Conservation (phyloP, 169 alveolate genomes). For the Pseudocohnilembus persalinus region DNA sequence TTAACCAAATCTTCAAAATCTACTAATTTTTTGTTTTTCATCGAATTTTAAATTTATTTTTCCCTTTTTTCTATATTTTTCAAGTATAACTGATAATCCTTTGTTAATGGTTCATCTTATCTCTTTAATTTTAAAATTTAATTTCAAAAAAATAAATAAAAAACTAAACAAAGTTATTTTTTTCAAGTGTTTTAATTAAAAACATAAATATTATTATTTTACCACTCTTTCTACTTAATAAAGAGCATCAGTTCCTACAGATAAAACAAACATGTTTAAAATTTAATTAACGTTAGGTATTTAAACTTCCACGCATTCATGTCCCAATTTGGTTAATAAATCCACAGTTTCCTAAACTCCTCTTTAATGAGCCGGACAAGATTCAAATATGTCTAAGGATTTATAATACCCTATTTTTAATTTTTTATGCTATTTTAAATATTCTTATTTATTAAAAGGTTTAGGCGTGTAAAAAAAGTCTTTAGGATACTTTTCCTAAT, state of each 20-base stretch:
- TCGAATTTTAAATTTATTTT: not conserved
- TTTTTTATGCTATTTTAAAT: conserved; percentile 23
- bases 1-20: not conserved
- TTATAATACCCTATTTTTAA: conserved; percentile 51
- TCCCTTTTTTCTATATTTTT: not conserved
- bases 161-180: not conserved
- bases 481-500: not conserved
- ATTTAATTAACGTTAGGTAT: conserved; percentile 5
- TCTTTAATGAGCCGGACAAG: conserved; percentile 26
- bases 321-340: conserved; percentile 27
- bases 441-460: not conserved
- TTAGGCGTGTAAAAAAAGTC: not conserved
- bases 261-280: not conserved
- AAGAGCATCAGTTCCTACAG: conserved; percentile 7
- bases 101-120: not conserved
- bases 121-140: not conserved
- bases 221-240: too few relatives aligned
- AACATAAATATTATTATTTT: not conserved
- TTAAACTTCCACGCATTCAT: conserved; percentile 27
- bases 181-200: not conserved
- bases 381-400: not conserved
- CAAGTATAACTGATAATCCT: not conserved
- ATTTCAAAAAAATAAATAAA: too few relatives aligned
- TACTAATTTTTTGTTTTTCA: too few relatives aligned
- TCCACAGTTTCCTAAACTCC: conserved; percentile 40